Percentiles rank a stretch among this genome's conserved stretches.
Conservation (phyloP, 2,329 filamentous ascomycete genomes). For the Cladophialophora immunda region DNA sequence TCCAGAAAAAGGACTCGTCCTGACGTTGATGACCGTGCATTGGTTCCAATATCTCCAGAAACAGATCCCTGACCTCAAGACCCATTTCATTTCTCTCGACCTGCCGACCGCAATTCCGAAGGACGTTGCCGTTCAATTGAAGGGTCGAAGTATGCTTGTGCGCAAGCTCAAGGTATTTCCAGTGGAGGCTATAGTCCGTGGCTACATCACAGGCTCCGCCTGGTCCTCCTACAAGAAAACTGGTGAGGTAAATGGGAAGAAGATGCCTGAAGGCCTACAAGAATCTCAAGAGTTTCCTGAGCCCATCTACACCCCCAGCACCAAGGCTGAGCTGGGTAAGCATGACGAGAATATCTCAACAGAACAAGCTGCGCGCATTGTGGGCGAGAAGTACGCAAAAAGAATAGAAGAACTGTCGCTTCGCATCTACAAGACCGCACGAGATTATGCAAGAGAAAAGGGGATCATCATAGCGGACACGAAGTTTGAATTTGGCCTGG, state of each 20-base stretch:
- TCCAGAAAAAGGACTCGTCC: constrained; percentile 71
- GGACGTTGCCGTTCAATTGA: constrained; percentile 42
- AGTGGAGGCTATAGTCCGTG: constrained; percentile 85
- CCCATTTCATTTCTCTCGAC: constrained; percentile 68
- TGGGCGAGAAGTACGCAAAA: constrained; percentile 70
- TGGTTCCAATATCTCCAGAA: constrained; percentile 72
- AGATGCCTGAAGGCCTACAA: constrained; percentile 71
- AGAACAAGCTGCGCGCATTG: constrained; percentile 67
- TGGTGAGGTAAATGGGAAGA: constrained; percentile 82
- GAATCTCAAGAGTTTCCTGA: constrained; percentile 75
- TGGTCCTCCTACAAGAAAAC: constrained; percentile 79
- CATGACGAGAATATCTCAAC: constrained; percentile 89
- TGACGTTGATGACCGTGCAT: constrained; percentile 72
- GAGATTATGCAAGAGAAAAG: constrained; percentile 69
- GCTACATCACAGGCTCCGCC: constrained; percentile 86
- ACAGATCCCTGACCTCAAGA: constrained; percentile 66
- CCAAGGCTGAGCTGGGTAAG: constrained; percentile 80
- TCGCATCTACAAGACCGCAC: constrained; percentile 68
- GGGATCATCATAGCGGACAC: constrained; percentile 82
- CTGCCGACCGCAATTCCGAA: constrained; percentile 61
- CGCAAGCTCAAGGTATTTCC: constrained; percentile 77
- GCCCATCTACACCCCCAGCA: constrained; percentile 81
- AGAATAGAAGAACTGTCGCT: constrained; percentile 72
- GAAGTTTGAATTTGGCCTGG: constrained; percentile 79
- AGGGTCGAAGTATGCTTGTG: constrained; percentile 77